Evolutionary conservation across 768 basidiomycete genomes (phyloP).

Genomic region (Russula griseocarnosa): DNA sequence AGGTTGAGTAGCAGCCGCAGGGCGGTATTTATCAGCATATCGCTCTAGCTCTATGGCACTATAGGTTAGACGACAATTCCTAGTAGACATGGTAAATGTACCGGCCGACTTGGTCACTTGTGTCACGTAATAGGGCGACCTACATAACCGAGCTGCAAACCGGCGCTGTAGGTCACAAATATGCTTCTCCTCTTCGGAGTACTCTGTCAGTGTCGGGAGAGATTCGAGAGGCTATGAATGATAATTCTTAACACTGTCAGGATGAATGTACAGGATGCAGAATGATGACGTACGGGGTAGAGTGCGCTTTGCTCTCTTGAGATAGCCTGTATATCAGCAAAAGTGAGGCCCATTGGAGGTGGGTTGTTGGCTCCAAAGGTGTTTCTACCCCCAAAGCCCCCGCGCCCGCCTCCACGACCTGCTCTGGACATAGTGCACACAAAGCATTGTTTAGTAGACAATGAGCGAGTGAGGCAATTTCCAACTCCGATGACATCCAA

Average conservation of each 20-base stretch:
- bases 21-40: constrained; percentile 81
- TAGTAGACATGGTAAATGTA: constrained; percentile 28
- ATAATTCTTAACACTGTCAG: constrained; percentile 15
- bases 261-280: background rate
- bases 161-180: constrained; percentile 65
- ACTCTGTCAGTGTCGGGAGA: constrained; percentile 65
- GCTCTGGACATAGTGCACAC: constrained; percentile 46
- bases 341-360: constrained; percentile 77
- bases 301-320: constrained; percentile 72
- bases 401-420: constrained; percentile 44
- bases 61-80: background rate
- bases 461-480: constrained; percentile 9
- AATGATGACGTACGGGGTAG: constrained; percentile 62
- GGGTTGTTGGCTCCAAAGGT: constrained; percentile 39
- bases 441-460: background rate
- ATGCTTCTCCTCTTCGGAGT: constrained; percentile 58
- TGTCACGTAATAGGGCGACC: constrained; percentile 70
- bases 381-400: constrained; percentile 52
- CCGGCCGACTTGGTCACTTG: constrained; percentile 66
- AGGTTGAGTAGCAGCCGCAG: constrained; percentile 56
- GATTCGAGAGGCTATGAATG: constrained; percentile 53
- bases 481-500: constrained; percentile 27
- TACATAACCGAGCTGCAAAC: constrained; percentile 59
- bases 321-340: constrained; percentile 72
- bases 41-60: constrained; percentile 58